Percentiles rank a stretch among this genome's conserved stretches.
Conservation (phyloP, 108 stramenopile species). For the Craspedostauros australis region DNA sequence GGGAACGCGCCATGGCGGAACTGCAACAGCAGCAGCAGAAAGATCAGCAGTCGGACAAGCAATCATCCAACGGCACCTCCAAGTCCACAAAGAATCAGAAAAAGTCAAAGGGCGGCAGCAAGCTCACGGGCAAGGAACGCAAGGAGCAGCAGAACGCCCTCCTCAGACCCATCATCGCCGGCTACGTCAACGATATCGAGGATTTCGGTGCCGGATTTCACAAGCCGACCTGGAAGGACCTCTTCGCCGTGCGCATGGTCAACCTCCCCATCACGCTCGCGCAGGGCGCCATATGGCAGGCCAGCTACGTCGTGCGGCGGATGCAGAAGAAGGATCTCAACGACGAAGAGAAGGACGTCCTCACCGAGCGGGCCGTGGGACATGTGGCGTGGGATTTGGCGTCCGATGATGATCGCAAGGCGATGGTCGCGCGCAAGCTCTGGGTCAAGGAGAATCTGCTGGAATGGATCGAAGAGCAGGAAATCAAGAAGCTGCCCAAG, state of each 20-base stretch:
- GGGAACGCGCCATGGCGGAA: slow-evolving; percentile 60
- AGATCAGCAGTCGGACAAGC: background rate
- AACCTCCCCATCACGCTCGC: slow-evolving; percentile 51
- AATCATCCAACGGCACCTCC: background rate
- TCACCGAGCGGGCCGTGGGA: slow-evolving; percentile 79
- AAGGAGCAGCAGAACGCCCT: slow-evolving; percentile 53
- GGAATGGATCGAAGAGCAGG: slow-evolving; percentile 75
- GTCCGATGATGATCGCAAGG: slow-evolving; percentile 57
- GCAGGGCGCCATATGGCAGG: slow-evolving; percentile 45
- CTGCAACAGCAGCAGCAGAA: slow-evolving; percentile 31
- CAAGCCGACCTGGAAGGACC: slow-evolving; percentile 75
- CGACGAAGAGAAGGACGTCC: slow-evolving; percentile 62
- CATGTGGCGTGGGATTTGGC: slow-evolving; percentile 63
- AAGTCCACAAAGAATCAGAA: slow-evolving; percentile 6
- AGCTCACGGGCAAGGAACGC: slow-evolving; percentile 57
- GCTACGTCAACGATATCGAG: slow-evolving; percentile 62
- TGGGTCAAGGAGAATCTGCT: slow-evolving; percentile 67
- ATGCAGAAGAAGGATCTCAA: slow-evolving; percentile 47
- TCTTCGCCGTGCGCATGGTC: slow-evolving; percentile 57
- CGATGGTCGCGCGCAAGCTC: slow-evolving; percentile 62
- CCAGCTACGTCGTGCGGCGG: slow-evolving; percentile 49
- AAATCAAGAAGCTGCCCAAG: slow-evolving; percentile 51
- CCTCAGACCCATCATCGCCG: slow-evolving; percentile 59
- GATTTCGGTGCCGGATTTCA: slow-evolving; percentile 89
- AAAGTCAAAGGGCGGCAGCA: slow-evolving; percentile 36